phyloP scores from a whole-genome alignment of 169 alveolate genomes.

The Cryptosporidium sp. region DNA sequence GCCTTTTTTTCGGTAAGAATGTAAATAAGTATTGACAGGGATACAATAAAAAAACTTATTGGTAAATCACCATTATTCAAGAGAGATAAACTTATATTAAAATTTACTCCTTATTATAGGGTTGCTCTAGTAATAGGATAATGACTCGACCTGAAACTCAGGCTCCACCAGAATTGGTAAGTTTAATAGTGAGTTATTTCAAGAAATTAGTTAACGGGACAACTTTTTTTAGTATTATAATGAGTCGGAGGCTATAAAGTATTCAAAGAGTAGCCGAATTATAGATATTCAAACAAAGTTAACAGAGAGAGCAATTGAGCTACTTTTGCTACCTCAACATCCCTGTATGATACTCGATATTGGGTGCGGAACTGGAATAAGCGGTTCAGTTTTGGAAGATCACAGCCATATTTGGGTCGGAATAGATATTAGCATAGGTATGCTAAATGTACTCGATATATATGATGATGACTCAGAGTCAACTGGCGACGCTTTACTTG shows the following conservation, averaged over 20 bases:
- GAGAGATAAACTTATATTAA: neutral
- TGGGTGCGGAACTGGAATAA: constrained; percentile 98
- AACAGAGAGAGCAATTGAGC: constrained; percentile 93
- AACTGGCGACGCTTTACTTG: constrained; percentile 91
- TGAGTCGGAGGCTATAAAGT: constrained; percentile 90
- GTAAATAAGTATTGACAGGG: neutral
- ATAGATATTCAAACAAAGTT: constrained; percentile 92
- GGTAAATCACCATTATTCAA: neutral
- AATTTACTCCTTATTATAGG: neutral
- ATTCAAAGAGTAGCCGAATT: constrained; percentile 90
- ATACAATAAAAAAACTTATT: neutral
- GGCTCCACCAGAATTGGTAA: constrained; percentile 75
- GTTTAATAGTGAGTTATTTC: neutral
- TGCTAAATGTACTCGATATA: constrained; percentile 89
- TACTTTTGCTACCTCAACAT: constrained; percentile 87
- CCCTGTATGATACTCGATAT: constrained; percentile 92
- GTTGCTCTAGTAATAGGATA: neutral
- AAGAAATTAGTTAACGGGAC: neutral
- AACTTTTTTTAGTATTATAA: constrained; percentile 84
- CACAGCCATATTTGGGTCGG: constrained; percentile 95
- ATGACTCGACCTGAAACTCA: constrained; percentile 68
- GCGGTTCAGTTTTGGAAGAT: constrained; percentile 92
- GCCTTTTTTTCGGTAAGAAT: neutral
- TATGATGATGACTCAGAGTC: constrained; percentile 79
- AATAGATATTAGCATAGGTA: constrained; percentile 92